These are phyloP conservation scores for Macrophomina pseudophaseolina DNA, from an alignment of 2,329 filamentous ascomycete genomes.

Conservation along the genomic window DNA sequence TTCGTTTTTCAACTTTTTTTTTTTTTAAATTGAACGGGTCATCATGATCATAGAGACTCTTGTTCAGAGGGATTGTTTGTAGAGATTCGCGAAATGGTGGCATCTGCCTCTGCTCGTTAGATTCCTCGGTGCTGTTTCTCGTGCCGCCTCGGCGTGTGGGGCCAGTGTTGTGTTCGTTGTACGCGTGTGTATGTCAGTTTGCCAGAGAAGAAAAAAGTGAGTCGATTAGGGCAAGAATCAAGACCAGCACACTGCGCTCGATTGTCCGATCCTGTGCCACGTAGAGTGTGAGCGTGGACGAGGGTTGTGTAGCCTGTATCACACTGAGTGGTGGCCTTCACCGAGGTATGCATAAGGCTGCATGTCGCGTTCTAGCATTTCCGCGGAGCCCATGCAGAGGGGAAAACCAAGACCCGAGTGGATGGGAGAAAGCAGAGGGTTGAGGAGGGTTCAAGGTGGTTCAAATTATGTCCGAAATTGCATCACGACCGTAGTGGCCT, in stretches of 20 bases:
- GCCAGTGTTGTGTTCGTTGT: neutral
- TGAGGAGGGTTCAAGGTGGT: slow-evolving; percentile 6
- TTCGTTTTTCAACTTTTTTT: neutral
- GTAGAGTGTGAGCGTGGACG: neutral
- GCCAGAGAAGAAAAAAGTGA: neutral
- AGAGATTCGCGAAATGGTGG: neutral
- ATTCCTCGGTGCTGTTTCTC: no score
- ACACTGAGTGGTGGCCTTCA: neutral
- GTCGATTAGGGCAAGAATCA: neutral
- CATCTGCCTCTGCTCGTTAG: neutral
- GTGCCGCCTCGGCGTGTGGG: neutral
- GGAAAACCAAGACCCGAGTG: neutral
- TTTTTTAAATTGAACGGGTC: neutral
- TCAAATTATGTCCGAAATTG: slow-evolving; percentile 24
- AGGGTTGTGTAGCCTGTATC: neutral
- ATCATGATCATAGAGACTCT: neutral
- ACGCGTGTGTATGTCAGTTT: neutral
- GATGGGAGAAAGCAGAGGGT: neutral
- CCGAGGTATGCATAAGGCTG: neutral
- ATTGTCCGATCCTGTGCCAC: slow-evolving; percentile 3
- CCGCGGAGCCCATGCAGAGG: slow-evolving; percentile 6
- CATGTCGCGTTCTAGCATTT: slow-evolving; percentile 12
- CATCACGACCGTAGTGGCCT: neutral
- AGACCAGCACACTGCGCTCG: neutral
- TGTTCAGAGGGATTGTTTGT: neutral